A percentile compares a stretch with the other conserved stretches of the same genome.
phyloP scores from a whole-genome alignment of 495 filamentous ascomycete genomes.

The Podospora appendiculata region DNA sequence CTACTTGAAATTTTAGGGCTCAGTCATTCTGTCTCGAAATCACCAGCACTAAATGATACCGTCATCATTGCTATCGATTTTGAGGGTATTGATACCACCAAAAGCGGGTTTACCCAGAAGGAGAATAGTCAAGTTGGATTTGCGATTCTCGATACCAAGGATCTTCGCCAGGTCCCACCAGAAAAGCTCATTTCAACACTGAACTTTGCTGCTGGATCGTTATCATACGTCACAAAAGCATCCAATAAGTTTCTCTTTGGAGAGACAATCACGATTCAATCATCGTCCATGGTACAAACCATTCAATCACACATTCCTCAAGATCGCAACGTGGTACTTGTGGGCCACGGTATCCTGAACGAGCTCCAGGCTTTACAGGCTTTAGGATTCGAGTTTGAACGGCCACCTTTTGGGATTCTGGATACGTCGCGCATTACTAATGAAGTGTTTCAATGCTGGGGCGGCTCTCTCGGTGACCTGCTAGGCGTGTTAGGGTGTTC shows the following conservation, averaged over 20 bases:
- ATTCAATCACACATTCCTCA: constrained; percentile 3
- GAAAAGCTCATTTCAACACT: constrained; percentile 6
- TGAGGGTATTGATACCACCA: no score
- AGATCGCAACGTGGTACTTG: constrained; percentile 1
- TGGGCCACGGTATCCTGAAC: neutral
- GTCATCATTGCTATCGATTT: no score
- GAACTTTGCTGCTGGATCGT: constrained; percentile 1
- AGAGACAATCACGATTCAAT: constrained; percentile 1
- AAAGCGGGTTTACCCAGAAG: no score
- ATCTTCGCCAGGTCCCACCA: no score
- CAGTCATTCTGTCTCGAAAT: no score
- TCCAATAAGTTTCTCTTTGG: constrained; percentile 4
- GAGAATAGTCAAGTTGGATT: no score
- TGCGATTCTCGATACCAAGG: no score
- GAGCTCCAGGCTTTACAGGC: constrained; percentile 2
- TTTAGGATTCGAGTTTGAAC: constrained; percentile 2
- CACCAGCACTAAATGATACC: no score
- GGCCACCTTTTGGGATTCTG: constrained; percentile 4
- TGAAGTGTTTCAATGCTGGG: constrained; percentile 3
- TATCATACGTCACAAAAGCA: constrained; percentile 5
- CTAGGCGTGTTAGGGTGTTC: neutral
- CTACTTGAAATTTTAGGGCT: no score
- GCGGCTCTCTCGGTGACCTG: neutral
- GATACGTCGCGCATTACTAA: constrained; percentile 1
- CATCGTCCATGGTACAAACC: constrained; percentile 6